Evolutionary conservation across 106 monocot species (phyloP), one percentile per base, ranked within the genome.

Genomic region (Acorus calamus): DNA sequence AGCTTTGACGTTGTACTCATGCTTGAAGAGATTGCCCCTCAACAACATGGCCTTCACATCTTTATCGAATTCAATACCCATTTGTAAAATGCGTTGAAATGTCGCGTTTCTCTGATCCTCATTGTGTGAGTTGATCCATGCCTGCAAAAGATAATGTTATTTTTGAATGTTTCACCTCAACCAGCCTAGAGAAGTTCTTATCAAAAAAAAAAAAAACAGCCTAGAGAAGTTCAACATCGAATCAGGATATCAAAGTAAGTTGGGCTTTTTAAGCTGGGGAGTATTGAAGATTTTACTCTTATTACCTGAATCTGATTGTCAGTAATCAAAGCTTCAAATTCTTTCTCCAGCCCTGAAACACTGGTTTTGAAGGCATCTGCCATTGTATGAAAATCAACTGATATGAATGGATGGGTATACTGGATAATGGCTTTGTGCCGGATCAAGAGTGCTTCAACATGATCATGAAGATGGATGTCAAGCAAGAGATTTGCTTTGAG

Each of bases 391-490:
- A 96, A 76, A 79, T 96, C 78, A 42, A 96, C 96, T 70, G 96
- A 96, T 14, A 87, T 91, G 72, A 96, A 96, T 11, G 96, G 96
- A 64, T 71, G 78, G 45, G 96, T 96, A 55, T 96, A 96, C 59
- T 96, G 96, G 60, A 96, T 96, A 42, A 96, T 91, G 11, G 96
- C 96, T 68, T 91, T 90, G 66, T 96, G 96, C n/a, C 96, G 84
- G 44, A 96, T 96, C 14, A 91, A 96, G 6, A 96, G 64, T 50
- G 80, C 63, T 14, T 88, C 85, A 13, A 96, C 82, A 61, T 96
- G 96, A 68, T 91, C 84, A 53, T 96, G 80, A 47, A 96, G 74
- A 70, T 96, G 90, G 47, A 91, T 90, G 74, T 96, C 96, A 55
- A 96, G 78, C 14, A 83, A 53, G 11, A 96, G 77, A 62, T 91